A percentile compares a stretch with the other conserved stretches of the same genome.
Conservation (phyloP, 2,329 filamentous ascomycete genomes). For the Trichoderma atroviride region DNA sequence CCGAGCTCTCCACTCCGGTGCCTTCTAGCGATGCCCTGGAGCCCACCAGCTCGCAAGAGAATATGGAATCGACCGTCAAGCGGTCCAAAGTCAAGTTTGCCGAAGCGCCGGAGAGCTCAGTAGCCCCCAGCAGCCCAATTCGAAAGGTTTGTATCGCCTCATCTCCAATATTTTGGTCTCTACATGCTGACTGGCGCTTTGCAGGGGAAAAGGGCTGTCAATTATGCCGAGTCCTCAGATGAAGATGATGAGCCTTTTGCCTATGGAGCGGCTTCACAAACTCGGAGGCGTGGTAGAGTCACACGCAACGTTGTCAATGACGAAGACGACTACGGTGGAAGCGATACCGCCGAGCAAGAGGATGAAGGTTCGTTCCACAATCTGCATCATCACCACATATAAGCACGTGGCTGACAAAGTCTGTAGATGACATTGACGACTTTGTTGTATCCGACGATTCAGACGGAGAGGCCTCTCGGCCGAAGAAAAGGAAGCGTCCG, state of each 20-base stretch:
- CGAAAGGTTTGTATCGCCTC: slow-evolving; percentile 64
- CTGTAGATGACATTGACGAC: slow-evolving; percentile 72
- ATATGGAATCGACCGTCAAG: slow-evolving; percentile 48
- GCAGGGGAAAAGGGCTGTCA: slow-evolving; percentile 62
- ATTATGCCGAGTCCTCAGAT: slow-evolving; percentile 83
- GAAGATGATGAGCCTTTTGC: slow-evolving; percentile 75
- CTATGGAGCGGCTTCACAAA: slow-evolving; percentile 44
- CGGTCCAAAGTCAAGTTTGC: not conserved
- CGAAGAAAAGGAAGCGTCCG: slow-evolving; percentile 77
- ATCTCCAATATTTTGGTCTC: no score
- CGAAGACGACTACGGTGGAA: slow-evolving; percentile 69
- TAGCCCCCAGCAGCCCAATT: slow-evolving; percentile 68
- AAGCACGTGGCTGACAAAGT: slow-evolving; percentile 18
- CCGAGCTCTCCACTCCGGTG: slow-evolving; percentile 63
- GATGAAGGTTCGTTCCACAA: slow-evolving; percentile 56
- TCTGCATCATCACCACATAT: no score
- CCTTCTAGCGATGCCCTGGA: slow-evolving; percentile 78
- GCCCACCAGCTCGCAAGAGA: slow-evolving; percentile 69
- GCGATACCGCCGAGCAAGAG: slow-evolving; percentile 62
- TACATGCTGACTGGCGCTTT: not conserved
- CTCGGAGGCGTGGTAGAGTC: slow-evolving; percentile 44
- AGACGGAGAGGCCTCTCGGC: slow-evolving; percentile 60
- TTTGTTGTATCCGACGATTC: slow-evolving; percentile 89
- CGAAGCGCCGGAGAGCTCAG: slow-evolving; percentile 36
- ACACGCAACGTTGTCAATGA: slow-evolving; percentile 64